These are phyloP conservation scores for Wallemia ichthyophaga DNA, from an alignment of 1,284 basidiomycete species.

Conservation along the genomic window DNA sequence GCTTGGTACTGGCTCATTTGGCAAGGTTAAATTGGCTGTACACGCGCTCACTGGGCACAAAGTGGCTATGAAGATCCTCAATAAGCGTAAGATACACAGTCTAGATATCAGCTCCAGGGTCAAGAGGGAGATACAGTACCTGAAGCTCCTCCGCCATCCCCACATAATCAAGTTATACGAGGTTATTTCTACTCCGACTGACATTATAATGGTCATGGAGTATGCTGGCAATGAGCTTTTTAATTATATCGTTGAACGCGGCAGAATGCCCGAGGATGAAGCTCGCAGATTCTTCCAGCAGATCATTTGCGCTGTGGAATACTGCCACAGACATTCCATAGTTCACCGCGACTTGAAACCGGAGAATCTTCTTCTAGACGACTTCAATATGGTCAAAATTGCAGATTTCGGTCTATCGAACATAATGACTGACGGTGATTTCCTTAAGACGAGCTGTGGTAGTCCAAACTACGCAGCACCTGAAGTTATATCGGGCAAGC, in stretches of 20 bases:
- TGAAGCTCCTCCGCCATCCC: conserved; percentile 63
- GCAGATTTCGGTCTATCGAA: conserved; percentile 84
- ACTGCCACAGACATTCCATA: conserved; percentile 75
- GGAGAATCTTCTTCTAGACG: conserved; percentile 36
- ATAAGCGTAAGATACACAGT: conserved; percentile 68
- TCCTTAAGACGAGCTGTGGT: conserved; percentile 76
- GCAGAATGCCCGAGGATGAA: conserved; percentile 47
- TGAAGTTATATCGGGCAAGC: conserved; percentile 68
- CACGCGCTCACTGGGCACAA: conserved; percentile 82
- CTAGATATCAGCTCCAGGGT: conserved; percentile 76
- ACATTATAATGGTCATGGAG: conserved; percentile 89
- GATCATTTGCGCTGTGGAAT: conserved; percentile 80
- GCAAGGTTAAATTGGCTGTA: conserved; percentile 93
- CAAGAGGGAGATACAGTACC: conserved; percentile 81
- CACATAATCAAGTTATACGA: conserved; percentile 94
- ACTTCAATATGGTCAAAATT: conserved; percentile 42
- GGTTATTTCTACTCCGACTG: conserved; percentile 67
- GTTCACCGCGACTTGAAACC: conserved; percentile 88
- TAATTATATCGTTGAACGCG: conserved; percentile 74
- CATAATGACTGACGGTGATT: conserved; percentile 79
- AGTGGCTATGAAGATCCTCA: conserved; percentile 94
- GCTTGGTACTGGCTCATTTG: conserved; percentile 51
- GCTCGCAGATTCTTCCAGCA: conserved; percentile 84
- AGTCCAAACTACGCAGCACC: conserved; percentile 90
- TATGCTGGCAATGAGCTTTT: conserved; percentile 76